Conservation (phyloP, 352 stramenopile species). For the Pythium dissimile region DNA sequence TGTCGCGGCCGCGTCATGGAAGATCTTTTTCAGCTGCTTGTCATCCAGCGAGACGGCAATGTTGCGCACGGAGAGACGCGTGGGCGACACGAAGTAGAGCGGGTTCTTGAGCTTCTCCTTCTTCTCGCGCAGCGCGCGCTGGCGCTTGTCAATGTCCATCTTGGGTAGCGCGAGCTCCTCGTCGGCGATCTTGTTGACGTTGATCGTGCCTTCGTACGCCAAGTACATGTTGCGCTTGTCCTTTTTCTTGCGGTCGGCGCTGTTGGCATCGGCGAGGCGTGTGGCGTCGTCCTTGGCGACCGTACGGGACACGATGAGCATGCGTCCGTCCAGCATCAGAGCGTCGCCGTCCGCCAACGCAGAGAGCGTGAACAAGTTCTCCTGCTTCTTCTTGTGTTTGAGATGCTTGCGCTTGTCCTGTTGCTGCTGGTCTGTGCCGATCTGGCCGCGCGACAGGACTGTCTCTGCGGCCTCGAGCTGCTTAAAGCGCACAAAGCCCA, state of each 20-base stretch:
- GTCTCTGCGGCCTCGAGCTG: constrained; percentile 44
- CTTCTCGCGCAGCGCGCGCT: constrained; percentile 92
- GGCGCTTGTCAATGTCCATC: constrained; percentile 93
- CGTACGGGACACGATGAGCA: constrained; percentile 69
- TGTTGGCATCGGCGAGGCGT: constrained; percentile 52
- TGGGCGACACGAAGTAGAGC: constrained; percentile 96
- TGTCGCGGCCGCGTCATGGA: constrained; percentile 71
- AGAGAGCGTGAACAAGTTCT: constrained; percentile 61
- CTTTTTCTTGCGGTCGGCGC: constrained; percentile 55
- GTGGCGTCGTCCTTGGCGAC: constrained; percentile 72
- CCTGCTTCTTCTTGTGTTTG: constrained; percentile 54
- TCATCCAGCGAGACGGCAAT: constrained; percentile 86
- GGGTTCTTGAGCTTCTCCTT: constrained; percentile 96
- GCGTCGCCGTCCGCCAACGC: constrained; percentile 66
- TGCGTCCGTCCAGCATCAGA: constrained; percentile 69
- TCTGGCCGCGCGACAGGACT: constrained; percentile 52
- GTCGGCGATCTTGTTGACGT: constrained; percentile 89
- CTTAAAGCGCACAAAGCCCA: constrained; percentile 83
- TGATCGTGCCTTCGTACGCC: constrained; percentile 93
- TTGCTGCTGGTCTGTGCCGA: constrained; percentile 30
- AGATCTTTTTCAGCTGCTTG: constrained; percentile 88
- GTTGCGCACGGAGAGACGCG: constrained; percentile 94
- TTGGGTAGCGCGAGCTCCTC: constrained; percentile 82
- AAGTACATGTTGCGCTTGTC: constrained; percentile 97
- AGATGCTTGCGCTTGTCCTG: constrained; percentile 51